Conservation (phyloP, 2,329 filamentous ascomycete genomes). For the Calonectria ilicicola region DNA sequence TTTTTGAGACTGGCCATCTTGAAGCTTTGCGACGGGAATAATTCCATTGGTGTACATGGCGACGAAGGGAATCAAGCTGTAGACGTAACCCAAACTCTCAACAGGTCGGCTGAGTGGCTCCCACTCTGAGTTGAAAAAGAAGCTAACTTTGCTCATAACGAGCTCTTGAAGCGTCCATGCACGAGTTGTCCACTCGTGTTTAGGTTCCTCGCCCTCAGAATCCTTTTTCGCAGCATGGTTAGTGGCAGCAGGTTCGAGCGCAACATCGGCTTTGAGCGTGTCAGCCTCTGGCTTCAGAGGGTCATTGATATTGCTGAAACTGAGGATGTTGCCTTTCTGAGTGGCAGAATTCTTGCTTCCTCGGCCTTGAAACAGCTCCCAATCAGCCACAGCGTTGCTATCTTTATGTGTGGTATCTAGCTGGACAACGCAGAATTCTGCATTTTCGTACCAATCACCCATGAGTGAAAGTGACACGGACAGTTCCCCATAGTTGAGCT, state of each 20-base stretch:
- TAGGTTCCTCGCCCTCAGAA: too few species aligned
- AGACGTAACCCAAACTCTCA: neutral
- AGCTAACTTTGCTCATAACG: neutral
- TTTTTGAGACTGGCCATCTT: too few species aligned
- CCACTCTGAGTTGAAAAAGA: neutral
- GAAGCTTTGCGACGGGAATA: too few species aligned
- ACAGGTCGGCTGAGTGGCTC: neutral
- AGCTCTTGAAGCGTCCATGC: neutral
- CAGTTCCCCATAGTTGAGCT: neutral
- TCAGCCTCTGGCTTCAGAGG: too few species aligned
- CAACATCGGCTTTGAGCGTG: too few species aligned
- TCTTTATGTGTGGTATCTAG: too few species aligned
- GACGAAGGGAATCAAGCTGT: neutral
- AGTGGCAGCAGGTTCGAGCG: too few species aligned
- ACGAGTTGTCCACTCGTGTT: neutral
- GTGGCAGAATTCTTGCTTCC: neutral
- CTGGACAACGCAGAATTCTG: neutral
- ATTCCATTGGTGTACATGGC: neutral
- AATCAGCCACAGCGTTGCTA: too few species aligned
- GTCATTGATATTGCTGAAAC: neutral
- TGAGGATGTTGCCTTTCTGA: neutral
- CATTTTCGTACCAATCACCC: neutral
- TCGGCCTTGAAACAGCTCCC: neutral
- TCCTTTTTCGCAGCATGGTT: too few species aligned
- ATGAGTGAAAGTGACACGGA: neutral